Conservation (phyloP, 345 rosid genomes). For the Toxicodendron radicans region DNA sequence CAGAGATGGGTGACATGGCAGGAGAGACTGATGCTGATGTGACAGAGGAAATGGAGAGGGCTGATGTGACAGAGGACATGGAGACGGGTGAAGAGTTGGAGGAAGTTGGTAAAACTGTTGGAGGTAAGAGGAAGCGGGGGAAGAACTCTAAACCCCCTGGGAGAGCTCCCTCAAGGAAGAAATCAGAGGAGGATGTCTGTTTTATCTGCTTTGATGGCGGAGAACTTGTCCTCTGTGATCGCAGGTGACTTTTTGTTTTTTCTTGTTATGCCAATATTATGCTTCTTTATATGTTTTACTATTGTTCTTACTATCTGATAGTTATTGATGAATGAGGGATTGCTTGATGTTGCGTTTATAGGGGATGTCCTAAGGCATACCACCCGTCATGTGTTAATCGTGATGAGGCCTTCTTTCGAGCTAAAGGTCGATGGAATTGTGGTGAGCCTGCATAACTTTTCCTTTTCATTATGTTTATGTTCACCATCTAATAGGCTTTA, state of each 20-base stretch:
- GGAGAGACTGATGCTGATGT: conserved; percentile 32
- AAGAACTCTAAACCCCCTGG: conserved; percentile 42
- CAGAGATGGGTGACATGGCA: conserved; percentile 25
- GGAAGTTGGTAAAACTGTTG: conserved; percentile 45
- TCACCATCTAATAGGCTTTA: not conserved
- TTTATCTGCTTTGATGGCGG: conserved; percentile 99
- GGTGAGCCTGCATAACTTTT: conserved; percentile 48
- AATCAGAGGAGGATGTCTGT: conserved; percentile 94
- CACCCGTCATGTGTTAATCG: conserved; percentile 90
- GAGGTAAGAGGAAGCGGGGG: conserved; percentile 79
- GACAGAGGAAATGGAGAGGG: conserved; percentile 34
- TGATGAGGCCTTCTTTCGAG: conserved; percentile 83
- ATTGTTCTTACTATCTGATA: conserved; percentile 10
- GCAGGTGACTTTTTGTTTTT: conserved; percentile 54
- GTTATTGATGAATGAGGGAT: not conserved
- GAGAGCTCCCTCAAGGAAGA: conserved; percentile 58
- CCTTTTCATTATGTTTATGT: not conserved
- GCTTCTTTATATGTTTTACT: not conserved
- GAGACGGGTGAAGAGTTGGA: conserved; percentile 42
- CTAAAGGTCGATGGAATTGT: conserved; percentile 95
- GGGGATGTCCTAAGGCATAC: conserved; percentile 99
- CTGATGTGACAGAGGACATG: conserved; percentile 26
- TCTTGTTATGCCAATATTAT: not conserved
- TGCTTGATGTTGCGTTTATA: conserved; percentile 26
- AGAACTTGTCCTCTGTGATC: conserved; percentile 91